phyloP scores from a whole-genome alignment of 257 asterid genomes.

The Nicotiana benthamiana region DNA sequence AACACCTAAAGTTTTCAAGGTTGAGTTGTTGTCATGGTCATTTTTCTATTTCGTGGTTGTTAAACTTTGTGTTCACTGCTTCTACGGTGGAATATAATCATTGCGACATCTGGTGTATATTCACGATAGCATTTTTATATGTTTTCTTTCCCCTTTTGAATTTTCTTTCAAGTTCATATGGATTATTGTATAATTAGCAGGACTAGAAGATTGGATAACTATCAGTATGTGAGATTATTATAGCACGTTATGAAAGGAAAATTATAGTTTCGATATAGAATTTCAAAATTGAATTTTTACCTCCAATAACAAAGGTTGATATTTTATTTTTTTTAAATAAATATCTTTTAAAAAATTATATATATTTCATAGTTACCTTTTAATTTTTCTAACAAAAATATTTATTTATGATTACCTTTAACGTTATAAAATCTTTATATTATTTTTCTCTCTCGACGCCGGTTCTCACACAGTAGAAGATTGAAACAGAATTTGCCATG shows the following conservation, averaged over 20 bases:
- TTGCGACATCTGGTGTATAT: not conserved
- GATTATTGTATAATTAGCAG: not conserved
- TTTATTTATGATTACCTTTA: no score
- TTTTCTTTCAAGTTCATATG: not conserved
- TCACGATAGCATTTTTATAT: not conserved
- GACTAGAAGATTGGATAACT: not conserved
- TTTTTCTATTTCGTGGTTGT: not conserved
- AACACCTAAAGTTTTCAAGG: not conserved
- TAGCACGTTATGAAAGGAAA: not conserved
- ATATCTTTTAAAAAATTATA: no score
- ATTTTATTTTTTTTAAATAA: no score
- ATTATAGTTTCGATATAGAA: not conserved
- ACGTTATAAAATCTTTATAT: no score
- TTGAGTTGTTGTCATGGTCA: not conserved
- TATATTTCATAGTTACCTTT: no score
- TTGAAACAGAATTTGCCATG: no score
- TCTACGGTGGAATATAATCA: not conserved
- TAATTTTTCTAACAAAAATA: no score
- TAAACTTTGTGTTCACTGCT: not conserved
- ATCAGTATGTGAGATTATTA: not conserved
- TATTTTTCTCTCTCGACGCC: no score
- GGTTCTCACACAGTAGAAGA: no score
- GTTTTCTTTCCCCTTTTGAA: not conserved
- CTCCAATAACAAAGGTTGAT: no score
- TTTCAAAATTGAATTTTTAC: no score